A percentile compares a stretch with the other conserved stretches of the same genome.
Conservation (phyloP, 257 asterid genomes). For the Lavandula angustifolia region DNA sequence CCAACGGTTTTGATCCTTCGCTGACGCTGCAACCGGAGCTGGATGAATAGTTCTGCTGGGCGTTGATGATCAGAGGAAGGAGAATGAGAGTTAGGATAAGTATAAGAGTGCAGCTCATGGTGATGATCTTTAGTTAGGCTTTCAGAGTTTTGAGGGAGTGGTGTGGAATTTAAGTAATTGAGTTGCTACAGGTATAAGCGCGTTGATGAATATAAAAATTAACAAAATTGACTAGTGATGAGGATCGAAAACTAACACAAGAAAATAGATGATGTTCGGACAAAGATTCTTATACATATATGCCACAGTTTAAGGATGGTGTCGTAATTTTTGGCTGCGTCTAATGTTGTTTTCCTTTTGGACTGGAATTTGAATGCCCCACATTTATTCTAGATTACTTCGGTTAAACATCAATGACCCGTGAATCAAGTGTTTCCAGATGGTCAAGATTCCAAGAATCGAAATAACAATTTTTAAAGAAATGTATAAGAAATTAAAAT, state of each 20-base stretch:
- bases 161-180: conserved; percentile 15
- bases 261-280: conserved; percentile 6
- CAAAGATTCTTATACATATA: background rate
- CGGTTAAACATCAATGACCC: background rate
- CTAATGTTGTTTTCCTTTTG: conserved; percentile 32
- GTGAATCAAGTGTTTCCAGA: conserved; percentile 22
- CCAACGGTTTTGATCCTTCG: conserved; percentile 12
- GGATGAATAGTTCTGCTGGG: conserved; percentile 56
- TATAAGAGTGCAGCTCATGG: conserved; percentile 38
- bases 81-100: conserved; percentile 23
- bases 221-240: conserved; percentile 27
- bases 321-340: conserved; percentile 3
- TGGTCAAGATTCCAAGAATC: conserved; percentile 14
- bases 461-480: too few species aligned
- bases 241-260: conserved; percentile 21
- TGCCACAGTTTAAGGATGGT: background rate
- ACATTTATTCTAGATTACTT: background rate
- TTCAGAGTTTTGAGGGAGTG: background rate
- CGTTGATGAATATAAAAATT: conserved; percentile 35
- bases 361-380: conserved; percentile 27
- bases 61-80: conserved; percentile 28
- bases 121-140: background rate
- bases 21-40: conserved; percentile 37
- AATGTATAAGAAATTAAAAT: too few species aligned
- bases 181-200: conserved; percentile 33